Percentiles rank a stretch among this genome's conserved stretches.
These are phyloP conservation scores for Podospora fimiseda DNA, from an alignment of 495 filamentous ascomycete species.

Conservation along the genomic window DNA sequence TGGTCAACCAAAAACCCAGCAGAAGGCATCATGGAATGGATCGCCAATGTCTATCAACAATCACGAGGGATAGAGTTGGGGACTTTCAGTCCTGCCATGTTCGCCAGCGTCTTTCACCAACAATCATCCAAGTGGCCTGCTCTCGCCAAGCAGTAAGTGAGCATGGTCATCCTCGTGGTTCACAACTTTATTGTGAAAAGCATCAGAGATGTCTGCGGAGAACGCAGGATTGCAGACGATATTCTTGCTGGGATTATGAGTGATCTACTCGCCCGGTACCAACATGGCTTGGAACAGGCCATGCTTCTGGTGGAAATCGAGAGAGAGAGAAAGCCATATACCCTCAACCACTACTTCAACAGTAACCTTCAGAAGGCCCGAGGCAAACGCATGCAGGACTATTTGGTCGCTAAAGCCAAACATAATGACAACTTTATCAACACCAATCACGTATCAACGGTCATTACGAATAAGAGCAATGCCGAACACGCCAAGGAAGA, in stretches of 20 bases:
- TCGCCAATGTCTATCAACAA: not conserved
- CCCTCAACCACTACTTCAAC: slow-evolving; percentile 50
- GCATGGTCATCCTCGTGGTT: not conserved
- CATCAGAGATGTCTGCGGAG: not conserved
- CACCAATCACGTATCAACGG: not conserved
- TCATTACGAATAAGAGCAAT: slow-evolving; percentile 37
- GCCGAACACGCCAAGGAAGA: slow-evolving; percentile 39
- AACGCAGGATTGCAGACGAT: not conserved
- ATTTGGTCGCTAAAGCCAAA: not conserved
- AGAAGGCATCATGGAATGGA: not conserved
- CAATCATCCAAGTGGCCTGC: not conserved
- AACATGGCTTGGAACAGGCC: slow-evolving; percentile 35
- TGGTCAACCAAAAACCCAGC: not conserved
- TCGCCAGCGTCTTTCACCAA: not conserved
- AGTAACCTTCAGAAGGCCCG: slow-evolving; percentile 38
- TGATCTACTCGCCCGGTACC: slow-evolving; percentile 24
- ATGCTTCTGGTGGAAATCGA: slow-evolving; percentile 47
- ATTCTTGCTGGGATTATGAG: not conserved
- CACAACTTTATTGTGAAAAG: not conserved
- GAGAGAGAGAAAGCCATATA: slow-evolving; percentile 37
- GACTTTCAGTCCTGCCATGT: not conserved
- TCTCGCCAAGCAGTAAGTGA: not conserved
- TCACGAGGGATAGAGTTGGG: slow-evolving; percentile 23
- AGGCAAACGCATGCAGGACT: slow-evolving; percentile 17
- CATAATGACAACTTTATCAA: no score